Conservation (phyloP, 2,329 filamentous ascomycete species). For the Monosporascus sp. region DNA sequence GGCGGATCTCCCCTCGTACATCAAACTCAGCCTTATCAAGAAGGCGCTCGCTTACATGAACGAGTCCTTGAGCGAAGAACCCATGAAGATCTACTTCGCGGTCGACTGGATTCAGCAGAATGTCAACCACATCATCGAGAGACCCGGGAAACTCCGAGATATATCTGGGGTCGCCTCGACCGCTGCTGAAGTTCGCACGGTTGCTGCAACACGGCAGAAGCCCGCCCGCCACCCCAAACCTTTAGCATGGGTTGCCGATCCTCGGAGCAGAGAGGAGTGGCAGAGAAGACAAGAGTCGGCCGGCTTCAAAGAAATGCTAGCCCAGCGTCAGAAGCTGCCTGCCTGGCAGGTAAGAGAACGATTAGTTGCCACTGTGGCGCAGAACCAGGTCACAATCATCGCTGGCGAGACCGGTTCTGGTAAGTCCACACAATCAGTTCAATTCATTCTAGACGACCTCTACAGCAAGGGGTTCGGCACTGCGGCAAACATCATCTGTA, state of each 20-base stretch:
- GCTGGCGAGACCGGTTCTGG: conserved; percentile 95
- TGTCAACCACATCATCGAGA: conserved; percentile 74
- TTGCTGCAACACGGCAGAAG: conserved; percentile 26
- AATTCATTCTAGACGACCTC: conserved; percentile 90
- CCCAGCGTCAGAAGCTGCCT: conserved; percentile 67
- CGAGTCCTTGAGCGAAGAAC: conserved; percentile 69
- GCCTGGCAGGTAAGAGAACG: conserved; percentile 79
- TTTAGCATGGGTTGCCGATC: conserved; percentile 59
- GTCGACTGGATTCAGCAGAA: conserved; percentile 89
- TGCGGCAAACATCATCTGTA: conserved; percentile 86
- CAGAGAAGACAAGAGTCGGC: conserved; percentile 58
- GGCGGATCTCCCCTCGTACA: conserved; percentile 78
- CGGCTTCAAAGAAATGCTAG: conserved; percentile 69
- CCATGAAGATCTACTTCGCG: conserved; percentile 83
- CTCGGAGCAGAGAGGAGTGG: conserved; percentile 63
- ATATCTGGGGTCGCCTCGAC: conserved; percentile 74
- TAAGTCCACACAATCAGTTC: conserved; percentile 94
- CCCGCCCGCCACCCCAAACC: conserved; percentile 46
- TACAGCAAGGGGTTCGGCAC: conserved; percentile 71
- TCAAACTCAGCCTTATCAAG: conserved; percentile 81
- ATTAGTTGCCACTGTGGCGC: conserved; percentile 69
- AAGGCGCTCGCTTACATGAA: conserved; percentile 68
- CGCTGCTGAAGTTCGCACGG: conserved; percentile 47
- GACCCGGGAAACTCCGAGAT: conserved; percentile 77
- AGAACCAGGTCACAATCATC: conserved; percentile 88